Base-by-base conservation (phyloP, 2,329 filamentous ascomycete genomes). In the Clonostachys byssicola region DNA sequence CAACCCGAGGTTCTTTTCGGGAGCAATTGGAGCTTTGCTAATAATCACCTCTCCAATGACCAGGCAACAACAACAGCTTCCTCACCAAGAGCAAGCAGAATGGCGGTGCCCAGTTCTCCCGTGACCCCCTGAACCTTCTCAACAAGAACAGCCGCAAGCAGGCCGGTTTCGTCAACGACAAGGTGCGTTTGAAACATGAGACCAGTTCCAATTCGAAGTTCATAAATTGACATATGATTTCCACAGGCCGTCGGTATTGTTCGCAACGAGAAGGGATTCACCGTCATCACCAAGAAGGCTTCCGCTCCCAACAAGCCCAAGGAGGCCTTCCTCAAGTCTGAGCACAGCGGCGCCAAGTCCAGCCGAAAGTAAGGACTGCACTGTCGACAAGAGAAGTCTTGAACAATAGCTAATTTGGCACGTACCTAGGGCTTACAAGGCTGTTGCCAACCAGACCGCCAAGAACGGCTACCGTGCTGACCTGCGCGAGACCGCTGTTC, bases 71-170 rank as follows among this genome's bases (percentile, higher is more conserved):
- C 77, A 96, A 95, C 78, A 76, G 89, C 69, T 96, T 79, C 83
- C 86, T 96, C 70, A 88, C 92, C 71, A 96, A 96, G 87, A 88
- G 89, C 77, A 86, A 83, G 68, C 73, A 75, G 62, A 79, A 78
- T 64, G 91, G 89, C 66, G 88, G 89, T 70, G 78, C 88, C 61
- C 88, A 89, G 75, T 91, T 99, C 82, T 97, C 92, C 61, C 88
- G 88, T 62, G 92, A 97, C 70, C 89, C 92, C 63, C 76, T 96
- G 60, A 99, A 97, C 84, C 75, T 97, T 73, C 80, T 76, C 71
- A 97, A 96, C 86, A 78, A 86, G 75, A 87, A 95, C 80, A 85
- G 81, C 62, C 88, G 89, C 78, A 97, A 95, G 89, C 83, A 96
- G 74, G 89, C 89, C 63, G 94, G 94, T 66, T 95, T 91, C 74